Evolutionary conservation across 106 monocot genomes (phyloP).

Genomic region (Acorus gramineus): DNA sequence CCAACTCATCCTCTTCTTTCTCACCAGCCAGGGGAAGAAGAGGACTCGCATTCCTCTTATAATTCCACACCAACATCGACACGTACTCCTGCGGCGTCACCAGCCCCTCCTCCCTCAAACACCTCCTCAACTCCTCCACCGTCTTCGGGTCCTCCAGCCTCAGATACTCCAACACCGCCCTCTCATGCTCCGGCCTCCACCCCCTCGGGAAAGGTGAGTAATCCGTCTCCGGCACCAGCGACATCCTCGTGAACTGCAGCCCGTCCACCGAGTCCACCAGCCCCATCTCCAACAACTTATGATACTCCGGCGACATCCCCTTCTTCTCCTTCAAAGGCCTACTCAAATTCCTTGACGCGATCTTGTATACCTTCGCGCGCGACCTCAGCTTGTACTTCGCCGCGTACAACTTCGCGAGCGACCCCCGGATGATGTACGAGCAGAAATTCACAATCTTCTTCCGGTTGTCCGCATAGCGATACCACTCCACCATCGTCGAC

Average conservation of each 20-base stretch:
- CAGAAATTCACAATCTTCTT: slow-evolving; percentile 95
- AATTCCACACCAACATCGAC: slow-evolving; percentile 94
- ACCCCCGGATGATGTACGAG: slow-evolving; percentile 89
- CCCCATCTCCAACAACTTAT: slow-evolving; percentile 88
- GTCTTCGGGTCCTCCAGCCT: slow-evolving; percentile 51
- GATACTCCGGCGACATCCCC: slow-evolving; percentile 86
- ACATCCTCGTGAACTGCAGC: slow-evolving; percentile 82
- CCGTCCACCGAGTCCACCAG: slow-evolving; percentile 86
- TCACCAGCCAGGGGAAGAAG: too few species aligned
- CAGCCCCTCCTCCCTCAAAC: slow-evolving; percentile 65
- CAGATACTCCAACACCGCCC: slow-evolving; percentile 63
- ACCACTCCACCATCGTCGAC: slow-evolving; percentile 89
- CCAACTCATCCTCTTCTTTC: too few species aligned
- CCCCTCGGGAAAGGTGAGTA: slow-evolving; percentile 79
- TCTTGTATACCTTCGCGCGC: slow-evolving; percentile 93
- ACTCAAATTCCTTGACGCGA: slow-evolving; percentile 86
- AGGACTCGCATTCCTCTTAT: slow-evolving; percentile 62
- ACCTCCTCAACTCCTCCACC: slow-evolving; percentile 48
- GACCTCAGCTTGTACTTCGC: slow-evolving; percentile 96
- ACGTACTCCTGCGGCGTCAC: slow-evolving; percentile 85
- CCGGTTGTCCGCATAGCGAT: slow-evolving; percentile 87
- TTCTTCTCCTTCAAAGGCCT: slow-evolving; percentile 95
- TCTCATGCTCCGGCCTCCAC: slow-evolving; percentile 91
- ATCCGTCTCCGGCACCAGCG: slow-evolving; percentile 86
- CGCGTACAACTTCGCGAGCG: slow-evolving; percentile 92